Base-by-base conservation (phyloP, 805 yeast species). In the Hemisphaericaspora nanyangensis region DNA sequence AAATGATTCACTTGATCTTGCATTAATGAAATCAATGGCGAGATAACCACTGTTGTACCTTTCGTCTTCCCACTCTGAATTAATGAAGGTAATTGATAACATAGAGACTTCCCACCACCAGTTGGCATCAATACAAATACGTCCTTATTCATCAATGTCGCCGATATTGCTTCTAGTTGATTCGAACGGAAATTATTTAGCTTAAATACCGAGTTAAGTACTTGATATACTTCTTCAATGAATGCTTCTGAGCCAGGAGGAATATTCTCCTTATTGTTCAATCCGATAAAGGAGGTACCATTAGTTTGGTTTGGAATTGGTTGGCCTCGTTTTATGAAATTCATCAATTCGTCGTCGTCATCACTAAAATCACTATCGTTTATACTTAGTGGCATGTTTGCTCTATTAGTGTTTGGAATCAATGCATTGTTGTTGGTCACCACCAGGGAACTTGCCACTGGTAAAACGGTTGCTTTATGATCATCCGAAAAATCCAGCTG, bases 121-220 rank as follows among this genome's bases (percentile, higher is more conserved):
- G 99, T 93, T 0, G 99, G 99, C 96, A 93, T 91, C 50, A 93
- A 68, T 2, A 93, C 97, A 63, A 93, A 88, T 0, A 86, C 95
- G 58, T 93, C 99, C 31, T 75, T 72, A 1, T 96, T 96, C 5
- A 74, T 57, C 22, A 82, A 54, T 22, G 86, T 82, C 1, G 95
- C 82, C 51, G 82, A 79, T 5, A 93, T 77, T 0, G 97, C 98
- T 39, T 87, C 93, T 27, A 83, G 61, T 55, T 93, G 99, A 57
- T 91, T 85, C 5, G 80, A 75, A 40, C 99, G 72, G 59, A 93
- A 93, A 1, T 73, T 69, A 4, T 63, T 54, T 25, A 93, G 60
- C 24, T 79, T 75, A 63, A 93, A 93, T 4, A 71, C 74, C 6
- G 71, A 59, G 17, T 70, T 68, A 24, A 93, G 65, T 8, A 77